These are phyloP conservation scores for Debaryomyces prosopidis DNA, from an alignment of 805 yeast species.

Conservation along the genomic window DNA sequence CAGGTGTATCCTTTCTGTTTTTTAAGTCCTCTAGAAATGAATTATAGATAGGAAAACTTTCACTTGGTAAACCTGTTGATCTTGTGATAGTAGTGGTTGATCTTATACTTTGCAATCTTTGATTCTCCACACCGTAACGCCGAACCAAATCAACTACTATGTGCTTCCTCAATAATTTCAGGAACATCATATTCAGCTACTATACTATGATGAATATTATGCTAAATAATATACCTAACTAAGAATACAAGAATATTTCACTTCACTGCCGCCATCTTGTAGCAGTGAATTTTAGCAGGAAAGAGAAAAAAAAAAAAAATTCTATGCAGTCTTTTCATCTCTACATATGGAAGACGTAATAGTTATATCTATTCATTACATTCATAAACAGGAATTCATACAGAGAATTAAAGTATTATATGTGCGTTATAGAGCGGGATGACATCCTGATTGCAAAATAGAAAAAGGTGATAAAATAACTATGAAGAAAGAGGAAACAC, in stretches of 20 bases:
- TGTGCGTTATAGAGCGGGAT: neutral
- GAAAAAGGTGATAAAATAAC: neutral
- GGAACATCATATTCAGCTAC: slow-evolving; percentile 2
- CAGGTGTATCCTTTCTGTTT: slow-evolving; percentile 9
- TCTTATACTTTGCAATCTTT: slow-evolving; percentile 1
- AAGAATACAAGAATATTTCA: neutral
- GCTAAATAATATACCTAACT: no score
- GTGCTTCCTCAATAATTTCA: slow-evolving; percentile 2
- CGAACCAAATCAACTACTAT: neutral
- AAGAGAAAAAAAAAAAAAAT: slow-evolving; percentile 2
- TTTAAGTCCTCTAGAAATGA: slow-evolving; percentile 13
- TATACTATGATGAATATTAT: neutral
- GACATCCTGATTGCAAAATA: neutral
- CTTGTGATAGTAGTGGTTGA: slow-evolving; percentile 3
- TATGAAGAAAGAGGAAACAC: neutral
- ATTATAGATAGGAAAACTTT: slow-evolving; percentile 11
- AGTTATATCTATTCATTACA: neutral
- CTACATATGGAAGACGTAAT: neutral
- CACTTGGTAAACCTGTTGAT: slow-evolving; percentile 4
- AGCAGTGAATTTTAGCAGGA: neutral
- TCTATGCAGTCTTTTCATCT: neutral
- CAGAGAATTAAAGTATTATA: neutral
- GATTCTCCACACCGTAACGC: neutral
- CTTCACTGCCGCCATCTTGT: neutral
- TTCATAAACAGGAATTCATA: neutral